Evolutionary conservation across 2,329 filamentous ascomycete genomes (phyloP).

Genomic region (Aschersonia sp.): DNA sequence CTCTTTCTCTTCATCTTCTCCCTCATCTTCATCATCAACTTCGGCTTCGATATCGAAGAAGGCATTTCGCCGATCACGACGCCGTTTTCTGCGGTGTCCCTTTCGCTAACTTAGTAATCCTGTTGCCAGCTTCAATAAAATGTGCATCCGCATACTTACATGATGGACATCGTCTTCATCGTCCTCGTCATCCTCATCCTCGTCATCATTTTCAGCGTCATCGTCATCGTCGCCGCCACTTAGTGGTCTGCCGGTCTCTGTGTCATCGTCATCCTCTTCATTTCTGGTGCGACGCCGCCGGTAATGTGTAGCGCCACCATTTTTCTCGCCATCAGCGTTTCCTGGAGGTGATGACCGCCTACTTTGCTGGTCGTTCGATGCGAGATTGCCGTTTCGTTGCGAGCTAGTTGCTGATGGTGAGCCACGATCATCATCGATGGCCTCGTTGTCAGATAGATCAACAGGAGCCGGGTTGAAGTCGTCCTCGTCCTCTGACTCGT

Average conservation of each 20-base stretch:
- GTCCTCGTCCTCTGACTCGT: constrained; percentile 64
- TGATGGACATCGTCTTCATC: constrained; percentile 58
- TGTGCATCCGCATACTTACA: constrained; percentile 14
- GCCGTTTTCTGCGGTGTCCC: constrained; percentile 68
- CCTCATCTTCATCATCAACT: constrained; percentile 88
- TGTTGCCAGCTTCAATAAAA: no score
- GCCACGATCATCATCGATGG: constrained; percentile 25
- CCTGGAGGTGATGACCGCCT: constrained; percentile 3
- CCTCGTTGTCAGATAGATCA: constrained; percentile 51
- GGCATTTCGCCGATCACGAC: constrained; percentile 59
- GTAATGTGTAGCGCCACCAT: no score
- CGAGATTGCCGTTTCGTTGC: constrained; percentile 9
- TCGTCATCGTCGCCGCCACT: constrained; percentile 12
- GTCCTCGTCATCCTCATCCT: constrained; percentile 48
- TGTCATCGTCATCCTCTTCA: constrained; percentile 15
- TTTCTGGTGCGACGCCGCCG: constrained; percentile 6
- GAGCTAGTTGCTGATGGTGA: constrained; percentile 15
- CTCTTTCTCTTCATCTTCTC: constrained; percentile 80
- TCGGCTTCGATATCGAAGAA: constrained; percentile 98
- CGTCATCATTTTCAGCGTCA: constrained; percentile 24
- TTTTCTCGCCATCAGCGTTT: no score
- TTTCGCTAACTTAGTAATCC: constrained; percentile 9
- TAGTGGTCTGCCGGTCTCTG: constrained; percentile 7
- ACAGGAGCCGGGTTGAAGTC: constrained; percentile 78
- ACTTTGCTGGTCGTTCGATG: constrained; percentile 25